phyloP scores from a whole-genome alignment of 129 eudicot genomes.

The Deinandra increscens region DNA sequence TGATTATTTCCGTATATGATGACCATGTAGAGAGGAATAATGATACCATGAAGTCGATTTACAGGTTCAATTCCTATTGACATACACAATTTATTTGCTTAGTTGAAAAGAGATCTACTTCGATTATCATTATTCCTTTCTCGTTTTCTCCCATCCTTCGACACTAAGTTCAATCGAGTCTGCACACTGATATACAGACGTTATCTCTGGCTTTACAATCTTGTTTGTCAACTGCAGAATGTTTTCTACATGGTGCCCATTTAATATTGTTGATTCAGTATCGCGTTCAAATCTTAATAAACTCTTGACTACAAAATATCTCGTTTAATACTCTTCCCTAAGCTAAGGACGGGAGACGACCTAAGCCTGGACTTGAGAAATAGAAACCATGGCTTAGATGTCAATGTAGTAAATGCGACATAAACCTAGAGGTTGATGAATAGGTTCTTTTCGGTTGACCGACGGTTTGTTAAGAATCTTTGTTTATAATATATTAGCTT shows the following conservation, averaged over 20 bases:
- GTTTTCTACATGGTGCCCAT: not conserved
- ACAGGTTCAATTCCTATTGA: not conserved
- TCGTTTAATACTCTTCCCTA: too few species aligned
- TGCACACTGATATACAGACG: not conserved
- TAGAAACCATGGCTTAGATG: too few species aligned
- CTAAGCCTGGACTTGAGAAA: too few species aligned
- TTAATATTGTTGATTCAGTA: not conserved
- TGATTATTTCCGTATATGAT: slow-evolving; percentile 5
- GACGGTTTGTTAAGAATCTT: too few species aligned
- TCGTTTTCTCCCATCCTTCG: too few species aligned
- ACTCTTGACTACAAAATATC: too few species aligned
- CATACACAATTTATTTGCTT: not conserved
- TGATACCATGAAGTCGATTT: not conserved
- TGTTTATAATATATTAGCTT: too few species aligned
- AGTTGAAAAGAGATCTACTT: not conserved
- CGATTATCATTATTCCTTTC: not conserved
- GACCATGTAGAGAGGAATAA: slow-evolving; percentile 20
- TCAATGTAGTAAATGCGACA: too few species aligned
- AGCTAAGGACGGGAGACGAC: too few species aligned
- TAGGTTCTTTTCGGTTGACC: too few species aligned
- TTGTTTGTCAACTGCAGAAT: not conserved
- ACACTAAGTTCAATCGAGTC: not conserved
- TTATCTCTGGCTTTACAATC: not conserved
- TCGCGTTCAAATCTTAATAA: too few species aligned
- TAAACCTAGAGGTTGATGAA: too few species aligned